phyloP scores from a whole-genome alignment of 306 rosid species.

The Oemleria cerasiformis region DNA sequence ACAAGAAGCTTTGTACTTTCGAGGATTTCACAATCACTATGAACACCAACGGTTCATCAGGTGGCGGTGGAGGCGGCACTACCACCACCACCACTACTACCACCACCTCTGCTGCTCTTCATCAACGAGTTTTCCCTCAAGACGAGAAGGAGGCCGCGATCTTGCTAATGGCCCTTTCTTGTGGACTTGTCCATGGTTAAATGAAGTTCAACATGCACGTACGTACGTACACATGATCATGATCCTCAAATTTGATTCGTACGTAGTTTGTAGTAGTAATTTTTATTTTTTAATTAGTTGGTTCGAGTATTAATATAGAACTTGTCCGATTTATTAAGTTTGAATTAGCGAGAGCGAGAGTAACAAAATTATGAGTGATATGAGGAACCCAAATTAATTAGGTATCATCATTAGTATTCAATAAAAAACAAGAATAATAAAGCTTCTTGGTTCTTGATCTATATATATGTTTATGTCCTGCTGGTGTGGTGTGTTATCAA shows the following conservation, averaged over 20 bases:
- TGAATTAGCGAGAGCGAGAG: constrained; percentile 18
- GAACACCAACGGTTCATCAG: constrained; percentile 32
- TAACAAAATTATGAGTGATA: background rate
- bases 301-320: constrained; percentile 9
- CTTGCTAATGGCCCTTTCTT: constrained; percentile 87
- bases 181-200: constrained; percentile 86
- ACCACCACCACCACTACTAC: background rate
- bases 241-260: background rate
- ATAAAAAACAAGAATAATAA: constrained; percentile 1
- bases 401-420: background rate
- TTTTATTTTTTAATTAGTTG: constrained; percentile 19
- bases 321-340: constrained; percentile 11
- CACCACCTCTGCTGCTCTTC: constrained; percentile 32
- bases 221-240: no score
- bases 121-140: constrained; percentile 83
- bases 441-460: background rate
- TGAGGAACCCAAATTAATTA: background rate
- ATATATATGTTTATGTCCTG: background rate
- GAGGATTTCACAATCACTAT: constrained; percentile 60
- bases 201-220: background rate
- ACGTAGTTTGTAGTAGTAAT: constrained; percentile 4
- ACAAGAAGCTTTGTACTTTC: constrained; percentile 36
- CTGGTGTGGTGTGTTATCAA: background rate
- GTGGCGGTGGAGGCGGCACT: no score
- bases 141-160: constrained; percentile 97